phyloP scores from a whole-genome alignment of 2,329 filamentous ascomycete genomes.

The Sarocladium oryzae region DNA sequence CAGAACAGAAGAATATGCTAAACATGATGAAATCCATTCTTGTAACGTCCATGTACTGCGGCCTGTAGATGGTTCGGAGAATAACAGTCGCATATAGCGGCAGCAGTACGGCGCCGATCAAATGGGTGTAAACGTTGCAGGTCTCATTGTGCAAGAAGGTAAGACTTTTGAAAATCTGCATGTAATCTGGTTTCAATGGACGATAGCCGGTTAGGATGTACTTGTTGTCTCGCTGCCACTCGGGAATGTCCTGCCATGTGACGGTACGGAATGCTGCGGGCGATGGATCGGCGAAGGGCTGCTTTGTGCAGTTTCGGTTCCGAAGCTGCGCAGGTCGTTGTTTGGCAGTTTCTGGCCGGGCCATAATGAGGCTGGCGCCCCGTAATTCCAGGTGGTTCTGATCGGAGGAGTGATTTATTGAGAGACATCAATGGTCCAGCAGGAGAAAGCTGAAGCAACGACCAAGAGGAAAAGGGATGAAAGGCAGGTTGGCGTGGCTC shows the following conservation, averaged over 20 bases:
- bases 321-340: neutral
- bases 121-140: constrained; percentile 11
- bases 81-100: constrained; percentile 4
- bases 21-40: constrained; percentile 11
- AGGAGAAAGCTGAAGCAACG: neutral
- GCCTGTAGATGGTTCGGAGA: neutral
- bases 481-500: neutral
- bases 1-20: constrained; percentile 13
- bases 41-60: constrained; percentile 1
- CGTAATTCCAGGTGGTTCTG: neutral
- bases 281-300: neutral
- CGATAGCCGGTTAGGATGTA: constrained; percentile 9
- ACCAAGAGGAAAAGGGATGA: neutral
- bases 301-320: neutral
- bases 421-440: neutral
- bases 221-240: constrained; percentile 13
- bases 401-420: neutral
- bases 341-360: neutral
- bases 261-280: constrained; percentile 11
- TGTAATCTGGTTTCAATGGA: constrained; percentile 6
- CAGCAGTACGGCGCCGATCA: constrained; percentile 9
- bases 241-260: constrained; percentile 9
- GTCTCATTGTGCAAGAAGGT: constrained; percentile 11
- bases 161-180: constrained; percentile 10
- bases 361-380: neutral